These are phyloP conservation scores for Pogostemon cablin DNA, from an alignment of 257 asterid genomes.

Conservation along the genomic window DNA sequence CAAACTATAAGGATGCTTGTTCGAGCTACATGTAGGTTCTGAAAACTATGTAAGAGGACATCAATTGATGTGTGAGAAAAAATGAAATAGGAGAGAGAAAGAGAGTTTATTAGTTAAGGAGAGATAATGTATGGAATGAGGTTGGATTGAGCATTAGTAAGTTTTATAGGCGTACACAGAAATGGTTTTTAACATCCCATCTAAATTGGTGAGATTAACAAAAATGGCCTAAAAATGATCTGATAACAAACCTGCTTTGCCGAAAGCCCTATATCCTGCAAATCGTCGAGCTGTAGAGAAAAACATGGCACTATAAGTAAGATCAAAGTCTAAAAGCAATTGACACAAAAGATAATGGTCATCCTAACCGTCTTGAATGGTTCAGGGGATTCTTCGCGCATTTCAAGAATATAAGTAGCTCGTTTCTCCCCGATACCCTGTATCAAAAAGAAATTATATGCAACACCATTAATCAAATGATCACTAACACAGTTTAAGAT, in stretches of 20 bases:
- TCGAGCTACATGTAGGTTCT: no score
- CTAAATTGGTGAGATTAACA: background rate
- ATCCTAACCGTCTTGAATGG: constrained; percentile 76
- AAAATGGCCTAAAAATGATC: background rate
- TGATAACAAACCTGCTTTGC: constrained; percentile 61
- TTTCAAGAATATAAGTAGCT: constrained; percentile 70
- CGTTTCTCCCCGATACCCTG: constrained; percentile 94
- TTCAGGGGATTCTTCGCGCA: constrained; percentile 74
- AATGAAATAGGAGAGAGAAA: no score
- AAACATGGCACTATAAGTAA: background rate
- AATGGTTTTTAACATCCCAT: no score
- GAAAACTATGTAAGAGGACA: no score
- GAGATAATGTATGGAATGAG: no score
- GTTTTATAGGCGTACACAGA: no score
- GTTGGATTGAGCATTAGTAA: no score
- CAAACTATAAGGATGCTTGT: no score
- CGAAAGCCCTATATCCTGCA: constrained; percentile 79
- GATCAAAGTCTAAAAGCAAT: background rate
- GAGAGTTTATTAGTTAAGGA: no score
- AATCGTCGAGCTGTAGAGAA: constrained; percentile 71
- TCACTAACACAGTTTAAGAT: background rate
- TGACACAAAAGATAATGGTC: background rate
- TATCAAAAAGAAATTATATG: constrained; percentile 15
- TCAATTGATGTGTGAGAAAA: no score
- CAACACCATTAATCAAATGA: background rate